Base-by-base conservation (phyloP, 106 monocot species). In the Dactylorhiza incarnata region DNA sequence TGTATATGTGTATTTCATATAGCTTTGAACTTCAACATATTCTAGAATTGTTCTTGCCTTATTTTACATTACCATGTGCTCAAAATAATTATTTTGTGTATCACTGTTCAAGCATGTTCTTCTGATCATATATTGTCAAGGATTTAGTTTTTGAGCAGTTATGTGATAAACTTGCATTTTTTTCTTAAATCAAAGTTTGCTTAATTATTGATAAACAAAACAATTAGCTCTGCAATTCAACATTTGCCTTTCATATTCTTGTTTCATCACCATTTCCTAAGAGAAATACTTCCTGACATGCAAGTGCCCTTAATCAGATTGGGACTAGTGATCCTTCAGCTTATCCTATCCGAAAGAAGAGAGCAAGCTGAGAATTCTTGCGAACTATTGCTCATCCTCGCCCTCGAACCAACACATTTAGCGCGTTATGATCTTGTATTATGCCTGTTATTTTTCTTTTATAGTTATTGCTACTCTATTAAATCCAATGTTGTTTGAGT, bases 281-380 rank as follows among this genome's bases (percentile, higher is more conserved):
- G 71, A 43, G 52, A 44, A 55, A 16, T 47, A 69, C 17, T 69
- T 12, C 45, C 37, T 46, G 12, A 7, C n/a, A 15, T 69, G 43
- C 24, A 25, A 13, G 69, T 16, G 45, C 22, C 4, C 78, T 76
- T 63, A 37, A 61, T 20, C 77, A 97, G 96, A 87, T 97, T 79
- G 96, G 96, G 6, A 86, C 81, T 75, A 82, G 83, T 91, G 93
- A 93, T 74, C 91, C 96, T 0, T 68, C 76, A 48, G 26, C 81
- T 66, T 96, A 86, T 85, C 96, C 96, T 78, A 97, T 97, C 82
- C 96, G 93, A 78, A 97, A 97, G 84, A 97, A 93, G 82, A 91
- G 87, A 84, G 89, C 77, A 49, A 89, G 81, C 68, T 89, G 93
- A 84, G 96, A 97, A 86, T 93, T 91, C 83, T 85, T 97, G 81